These are phyloP conservation scores for Saturnispora zaruensis DNA, from an alignment of 805 yeast genomes.

Conservation along the genomic window DNA sequence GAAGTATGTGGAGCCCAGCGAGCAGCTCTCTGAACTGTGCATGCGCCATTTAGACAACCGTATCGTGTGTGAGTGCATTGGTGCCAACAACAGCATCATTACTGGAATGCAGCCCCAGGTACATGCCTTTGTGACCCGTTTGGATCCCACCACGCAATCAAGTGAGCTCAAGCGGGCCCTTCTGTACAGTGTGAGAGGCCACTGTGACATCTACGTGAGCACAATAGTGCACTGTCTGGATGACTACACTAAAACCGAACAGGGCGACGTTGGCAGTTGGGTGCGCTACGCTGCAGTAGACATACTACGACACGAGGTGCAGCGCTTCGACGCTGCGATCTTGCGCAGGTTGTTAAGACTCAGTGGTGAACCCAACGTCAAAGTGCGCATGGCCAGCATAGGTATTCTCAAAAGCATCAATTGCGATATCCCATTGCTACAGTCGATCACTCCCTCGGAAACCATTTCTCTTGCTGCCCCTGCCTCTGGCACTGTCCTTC, in stretches of 20 bases:
- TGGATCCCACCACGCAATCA: background rate
- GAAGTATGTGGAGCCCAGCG: background rate
- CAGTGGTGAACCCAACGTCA: background rate
- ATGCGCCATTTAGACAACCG: background rate
- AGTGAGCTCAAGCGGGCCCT: background rate
- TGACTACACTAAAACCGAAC: constrained; percentile 70
- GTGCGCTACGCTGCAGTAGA: constrained; percentile 33
- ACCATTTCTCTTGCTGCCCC: background rate
- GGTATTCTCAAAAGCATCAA: background rate
- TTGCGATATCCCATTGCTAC: background rate
- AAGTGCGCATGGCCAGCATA: background rate
- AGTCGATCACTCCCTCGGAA: background rate
- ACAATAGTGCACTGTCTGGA: constrained; percentile 32
- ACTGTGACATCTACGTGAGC: background rate
- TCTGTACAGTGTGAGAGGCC: background rate
- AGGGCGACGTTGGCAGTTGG: constrained; percentile 89
- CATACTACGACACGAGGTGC: background rate
- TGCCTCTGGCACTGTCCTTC: background rate
- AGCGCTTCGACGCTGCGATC: background rate
- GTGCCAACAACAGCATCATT: background rate
- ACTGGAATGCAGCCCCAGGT: background rate
- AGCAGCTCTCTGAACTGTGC: background rate
- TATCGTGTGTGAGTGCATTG: background rate
- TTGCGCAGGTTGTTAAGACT: background rate
- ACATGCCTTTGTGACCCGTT: background rate